Conservation (phyloP, 441 rosid species). For the Bruguiera hainesii region DNA sequence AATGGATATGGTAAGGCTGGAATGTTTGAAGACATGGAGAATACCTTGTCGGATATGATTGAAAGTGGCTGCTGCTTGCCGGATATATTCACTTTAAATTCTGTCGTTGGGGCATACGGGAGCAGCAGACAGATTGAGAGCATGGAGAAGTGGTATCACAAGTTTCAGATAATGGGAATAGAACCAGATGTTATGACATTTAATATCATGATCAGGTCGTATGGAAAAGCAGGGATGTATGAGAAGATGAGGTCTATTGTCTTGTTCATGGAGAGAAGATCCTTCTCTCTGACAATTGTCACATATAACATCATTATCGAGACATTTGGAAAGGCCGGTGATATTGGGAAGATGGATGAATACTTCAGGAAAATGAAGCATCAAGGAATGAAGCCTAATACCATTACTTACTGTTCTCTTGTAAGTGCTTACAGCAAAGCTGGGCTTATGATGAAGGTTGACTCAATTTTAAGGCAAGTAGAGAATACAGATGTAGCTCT, state of each 20-base stretch:
- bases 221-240: constrained; percentile 56
- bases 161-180: constrained; percentile 72
- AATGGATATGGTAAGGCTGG: constrained; percentile 76
- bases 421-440: constrained; percentile 61
- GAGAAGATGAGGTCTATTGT: constrained; percentile 63
- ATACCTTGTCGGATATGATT: constrained; percentile 54
- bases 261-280: constrained; percentile 67
- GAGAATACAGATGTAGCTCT: constrained; percentile 69
- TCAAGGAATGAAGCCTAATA: constrained; percentile 76
- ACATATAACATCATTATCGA: constrained; percentile 68
- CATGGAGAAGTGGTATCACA: constrained; percentile 73
- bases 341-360: constrained; percentile 60
- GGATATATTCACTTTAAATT: constrained; percentile 67
- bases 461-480: constrained; percentile 67
- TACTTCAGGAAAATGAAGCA: constrained; percentile 64
- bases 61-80: constrained; percentile 59
- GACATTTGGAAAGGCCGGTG: constrained; percentile 60
- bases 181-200: constrained; percentile 59
- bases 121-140: constrained; percentile 44
- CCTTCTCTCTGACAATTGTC: constrained; percentile 43
- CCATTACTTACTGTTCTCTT: constrained; percentile 69
- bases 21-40: constrained; percentile 72
- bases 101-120: constrained; percentile 67
- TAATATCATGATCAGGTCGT: constrained; percentile 62
- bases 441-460: constrained; percentile 52